phyloP scores from a whole-genome alignment of 139 green algal species.

The Spirogloea muscicola region DNA sequence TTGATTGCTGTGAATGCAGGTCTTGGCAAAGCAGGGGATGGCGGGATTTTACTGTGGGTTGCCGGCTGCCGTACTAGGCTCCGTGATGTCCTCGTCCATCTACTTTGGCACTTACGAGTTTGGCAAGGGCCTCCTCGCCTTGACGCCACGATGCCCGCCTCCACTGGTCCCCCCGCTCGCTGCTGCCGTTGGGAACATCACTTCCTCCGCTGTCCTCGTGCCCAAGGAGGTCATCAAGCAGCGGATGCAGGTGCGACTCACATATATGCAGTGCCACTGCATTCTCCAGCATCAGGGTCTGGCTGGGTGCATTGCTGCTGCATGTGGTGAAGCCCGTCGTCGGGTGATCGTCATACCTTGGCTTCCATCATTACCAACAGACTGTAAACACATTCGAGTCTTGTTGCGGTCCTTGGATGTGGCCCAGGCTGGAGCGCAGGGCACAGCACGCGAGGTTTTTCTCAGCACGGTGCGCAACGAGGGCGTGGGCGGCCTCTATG shows the following conservation, averaged over 20 bases:
- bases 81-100: slow-evolving; percentile 85
- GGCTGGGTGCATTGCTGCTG: not conserved
- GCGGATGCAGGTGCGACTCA: slow-evolving; percentile 37
- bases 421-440: slow-evolving; percentile 29
- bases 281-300: not conserved
- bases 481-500: slow-evolving; percentile 80
- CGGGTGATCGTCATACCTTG: too few species aligned
- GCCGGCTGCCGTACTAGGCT: slow-evolving; percentile 39
- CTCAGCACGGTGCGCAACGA: slow-evolving; percentile 68
- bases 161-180: slow-evolving; percentile 43
- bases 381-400: too few species aligned
- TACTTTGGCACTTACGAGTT: slow-evolving; percentile 92
- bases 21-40: slow-evolving; percentile 38
- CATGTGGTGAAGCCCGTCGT: too few species aligned
- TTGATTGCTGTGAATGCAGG: too few species aligned
- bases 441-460: slow-evolving; percentile 56
- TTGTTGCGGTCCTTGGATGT: too few species aligned
- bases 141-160: not conserved
- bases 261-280: slow-evolving; percentile 1
- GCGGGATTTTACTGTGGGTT: slow-evolving; percentile 41
- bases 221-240: slow-evolving; percentile 55
- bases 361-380: too few species aligned
- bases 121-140: slow-evolving; percentile 62
- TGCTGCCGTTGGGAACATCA: slow-evolving; percentile 47
- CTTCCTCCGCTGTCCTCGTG: slow-evolving; percentile 45